Evolutionary conservation across 75 land plant genomes (phyloP).

Genomic region (Pinus taeda): DNA sequence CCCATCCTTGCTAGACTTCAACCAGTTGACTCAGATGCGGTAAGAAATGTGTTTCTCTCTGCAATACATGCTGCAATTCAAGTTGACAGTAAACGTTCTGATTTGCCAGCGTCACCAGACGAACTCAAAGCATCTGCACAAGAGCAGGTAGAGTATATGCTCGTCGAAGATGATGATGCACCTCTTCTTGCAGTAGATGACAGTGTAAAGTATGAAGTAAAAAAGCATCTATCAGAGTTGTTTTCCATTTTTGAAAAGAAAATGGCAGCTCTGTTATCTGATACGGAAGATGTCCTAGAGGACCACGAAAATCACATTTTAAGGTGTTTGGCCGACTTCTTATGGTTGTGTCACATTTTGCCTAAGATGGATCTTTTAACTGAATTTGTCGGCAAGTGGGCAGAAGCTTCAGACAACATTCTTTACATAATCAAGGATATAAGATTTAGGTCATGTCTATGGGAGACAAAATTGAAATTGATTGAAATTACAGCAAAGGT

Average conservation of each 20-base stretch:
- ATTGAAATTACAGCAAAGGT: conserved; percentile 66
- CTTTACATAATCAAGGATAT: conserved; percentile 15
- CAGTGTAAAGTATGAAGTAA: conserved; percentile 50
- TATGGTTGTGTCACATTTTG: conserved; percentile 71
- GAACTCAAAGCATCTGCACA: conserved; percentile 64
- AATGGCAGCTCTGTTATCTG: conserved; percentile 14
- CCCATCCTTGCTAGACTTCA: conserved; percentile 57
- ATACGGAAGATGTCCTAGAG: conserved; percentile 4
- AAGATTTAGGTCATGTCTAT: conserved; percentile 11
- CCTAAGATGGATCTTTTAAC: conserved; percentile 52
- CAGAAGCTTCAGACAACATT: conserved; percentile 39
- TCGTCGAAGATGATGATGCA: conserved; percentile 86
- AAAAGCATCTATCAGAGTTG: conserved; percentile 34
- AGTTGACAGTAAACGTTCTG: conserved; percentile 11
- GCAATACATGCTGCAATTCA: conserved; percentile 65
- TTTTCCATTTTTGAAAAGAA: conserved; percentile 39
- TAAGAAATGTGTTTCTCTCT: conserved; percentile 51
- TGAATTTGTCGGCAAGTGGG: conserved; percentile 62
- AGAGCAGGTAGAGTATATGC: conserved; percentile 91
- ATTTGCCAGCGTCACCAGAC: conserved; percentile 26
- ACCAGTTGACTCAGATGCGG: conserved; percentile 46
- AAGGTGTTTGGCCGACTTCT: conserved; percentile 42
- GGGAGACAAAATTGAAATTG: conserved; percentile 47
- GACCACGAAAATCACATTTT: conserved; percentile 14
- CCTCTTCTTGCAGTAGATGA: conserved; percentile 59